Evolutionary conservation across 768 basidiomycete genomes (phyloP), one percentile per base, ranked within the genome.

Genomic region (Macrolepiota fuliginosa): DNA sequence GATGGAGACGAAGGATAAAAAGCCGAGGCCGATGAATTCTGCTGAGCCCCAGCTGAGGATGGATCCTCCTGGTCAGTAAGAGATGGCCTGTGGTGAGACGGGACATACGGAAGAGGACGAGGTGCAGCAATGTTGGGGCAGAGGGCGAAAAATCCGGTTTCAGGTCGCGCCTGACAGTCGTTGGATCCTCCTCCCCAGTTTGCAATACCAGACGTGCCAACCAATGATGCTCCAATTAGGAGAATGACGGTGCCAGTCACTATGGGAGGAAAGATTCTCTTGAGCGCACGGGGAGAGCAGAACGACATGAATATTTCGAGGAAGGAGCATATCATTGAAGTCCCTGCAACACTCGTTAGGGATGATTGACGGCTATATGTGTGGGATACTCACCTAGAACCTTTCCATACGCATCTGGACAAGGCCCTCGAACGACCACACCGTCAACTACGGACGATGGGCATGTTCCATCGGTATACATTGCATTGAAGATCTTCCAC

Each of bases 101-200:
- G 22, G n/a, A 72, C 83, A 58, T 68, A 88, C 74, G 80, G 87
- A 27, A 90, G 81, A 0, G 92, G 85, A 1, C 84, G 76, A 3
- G 90, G 90, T 7, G 91, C 90, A 32, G 74, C 72, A 51, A 86
- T 89, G 12, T 81, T 86, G 0, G 91, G 92, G 66, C 92, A 95
- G 1, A 91, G 76, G 61, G 76, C 71, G 70, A 90, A 93, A 58
- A 89, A 81, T 1, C 91, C 89, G 6, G 78, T 82, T 2, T 76
- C 74, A 1, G 90, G 90, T n/a, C 84, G 79, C 3, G 63, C 63
- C 51, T 79, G 74, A 70, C 92, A 95, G 62, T 81, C 81, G 63
- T 91, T 92, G 6, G 88, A 86, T 15, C 92, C 92, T 35, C 92
- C 92, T 46, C 88, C 92, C 92, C 92, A 95, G 72, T 92, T 86